Evolutionary conservation across 768 basidiomycete genomes (phyloP).

Genomic region (Lentinus tigrinus): DNA sequence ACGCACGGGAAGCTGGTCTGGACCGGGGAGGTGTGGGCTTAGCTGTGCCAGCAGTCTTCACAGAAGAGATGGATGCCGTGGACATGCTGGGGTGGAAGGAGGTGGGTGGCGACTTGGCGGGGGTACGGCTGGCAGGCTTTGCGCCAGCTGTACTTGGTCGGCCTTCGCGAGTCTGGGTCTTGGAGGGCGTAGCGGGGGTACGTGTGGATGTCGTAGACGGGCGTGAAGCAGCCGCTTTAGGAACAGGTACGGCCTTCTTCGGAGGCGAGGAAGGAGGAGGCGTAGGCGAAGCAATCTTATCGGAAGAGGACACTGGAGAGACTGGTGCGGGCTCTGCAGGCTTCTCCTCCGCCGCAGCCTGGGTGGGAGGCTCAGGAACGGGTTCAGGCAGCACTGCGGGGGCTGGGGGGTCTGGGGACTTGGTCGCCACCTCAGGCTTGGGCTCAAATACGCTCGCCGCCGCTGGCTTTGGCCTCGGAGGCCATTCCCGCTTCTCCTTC

Average conservation of each 20-base stretch:
- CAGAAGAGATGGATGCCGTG: conserved; percentile 20
- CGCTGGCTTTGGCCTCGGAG: conserved; percentile 36
- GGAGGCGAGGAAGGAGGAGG: conserved; percentile 12
- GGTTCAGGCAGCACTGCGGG: conserved; percentile 7
- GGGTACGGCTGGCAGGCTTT: conserved; percentile 20
- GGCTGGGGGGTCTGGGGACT: conserved; percentile 12
- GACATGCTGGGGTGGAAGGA: conserved; percentile 18
- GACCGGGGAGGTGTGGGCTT: conserved; percentile 30
- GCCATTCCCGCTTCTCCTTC: conserved; percentile 79
- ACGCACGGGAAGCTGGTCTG: conserved; percentile 35
- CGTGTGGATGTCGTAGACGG: conserved; percentile 15
- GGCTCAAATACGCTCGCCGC: background rate
- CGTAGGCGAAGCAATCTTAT: conserved; percentile 5
- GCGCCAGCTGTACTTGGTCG: conserved; percentile 21
- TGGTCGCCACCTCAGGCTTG: conserved; percentile 1
- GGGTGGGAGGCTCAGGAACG: conserved; percentile 1
- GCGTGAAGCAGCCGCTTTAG: conserved; percentile 16
- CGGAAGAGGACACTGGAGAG: conserved; percentile 11
- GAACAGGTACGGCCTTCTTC: conserved; percentile 12
- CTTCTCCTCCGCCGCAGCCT: conserved; percentile 2
- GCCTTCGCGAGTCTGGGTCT: conserved; percentile 20
- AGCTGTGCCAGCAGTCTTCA: conserved; percentile 16
- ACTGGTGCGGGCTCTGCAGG: conserved; percentile 11
- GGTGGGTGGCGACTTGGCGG: conserved; percentile 29
- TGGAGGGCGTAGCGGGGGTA: conserved; percentile 18